Evolutionary conservation across 805 yeast species (phyloP), one percentile per base, ranked within the genome.

Genomic region (Candida cerambycidarum): DNA sequence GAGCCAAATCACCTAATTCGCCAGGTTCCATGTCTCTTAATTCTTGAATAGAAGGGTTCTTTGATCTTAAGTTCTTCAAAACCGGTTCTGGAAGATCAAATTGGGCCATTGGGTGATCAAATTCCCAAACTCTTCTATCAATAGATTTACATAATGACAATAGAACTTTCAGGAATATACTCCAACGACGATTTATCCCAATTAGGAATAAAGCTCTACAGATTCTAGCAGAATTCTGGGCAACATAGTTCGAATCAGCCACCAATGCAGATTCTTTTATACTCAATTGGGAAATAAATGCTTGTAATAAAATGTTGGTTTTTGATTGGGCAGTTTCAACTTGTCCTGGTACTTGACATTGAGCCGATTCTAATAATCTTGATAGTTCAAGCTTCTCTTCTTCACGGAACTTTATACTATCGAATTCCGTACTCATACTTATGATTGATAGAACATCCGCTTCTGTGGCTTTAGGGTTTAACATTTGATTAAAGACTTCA

Each of bases 171-270:
- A 93, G 75, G 47, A 89, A 81, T 5, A 67, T 61, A 1, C 98
- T 97, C 99, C 99, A 93, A 44, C 95, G 72, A 52, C 99, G 73
- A 56, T 88, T 86, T 27, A 93, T 69, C 28, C 96, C 95, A 47
- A 93, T 81, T 48, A 90, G 66, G 53, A 93, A 89, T 38, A 95
- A 69, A 0, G 99, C 97, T 18, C 98, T 78, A 51, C 96, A 80
- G 25, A 93, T 92, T 70, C 99, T 82, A 1, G 92, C 89, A 3
- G 97, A 78, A 56, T 93, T 93, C 56, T 93, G 99, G 1, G 98
- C 97, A 43, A 93, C 95, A 59, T 93, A 93, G 48, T 88, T 85
- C 38, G 87, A 75, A 62, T 93, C 99, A 0, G 97, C 88, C 2
- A 79, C 70, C 45, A 93, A 68, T 0, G 99, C 85, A 3, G 96